Percentiles rank a stretch among this genome's conserved stretches.
These are phyloP conservation scores for Porcisia deanei DNA, from an alignment of 208 protist genomes.

Conservation along the genomic window DNA sequence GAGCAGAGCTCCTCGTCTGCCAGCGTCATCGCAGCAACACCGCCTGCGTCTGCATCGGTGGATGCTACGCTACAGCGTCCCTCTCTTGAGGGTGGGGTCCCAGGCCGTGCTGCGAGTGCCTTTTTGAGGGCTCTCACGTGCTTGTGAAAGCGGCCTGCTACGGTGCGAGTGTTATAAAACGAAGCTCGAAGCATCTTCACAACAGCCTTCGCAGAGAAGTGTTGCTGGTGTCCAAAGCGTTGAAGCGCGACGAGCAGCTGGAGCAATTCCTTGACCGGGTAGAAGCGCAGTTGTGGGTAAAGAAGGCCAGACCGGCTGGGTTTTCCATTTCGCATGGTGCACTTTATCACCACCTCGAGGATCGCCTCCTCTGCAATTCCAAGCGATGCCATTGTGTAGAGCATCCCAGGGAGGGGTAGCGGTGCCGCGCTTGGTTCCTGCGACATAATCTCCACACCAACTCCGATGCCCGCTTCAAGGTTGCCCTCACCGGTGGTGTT, in stretches of 20 bases:
- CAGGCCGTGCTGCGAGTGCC: neutral
- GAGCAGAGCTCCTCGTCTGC: conserved; percentile 9
- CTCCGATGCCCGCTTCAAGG: neutral
- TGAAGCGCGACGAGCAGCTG: conserved; percentile 58
- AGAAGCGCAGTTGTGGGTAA: conserved; percentile 42
- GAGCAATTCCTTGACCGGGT: conserved; percentile 42
- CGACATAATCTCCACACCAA: no score
- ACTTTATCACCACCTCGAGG: conserved; percentile 37
- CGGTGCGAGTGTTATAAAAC: conserved; percentile 12
- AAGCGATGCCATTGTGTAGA: conserved; percentile 56
- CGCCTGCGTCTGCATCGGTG: neutral
- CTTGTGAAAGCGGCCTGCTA: conserved; percentile 16
- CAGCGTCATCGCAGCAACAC: neutral
- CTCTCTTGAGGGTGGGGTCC: neutral
- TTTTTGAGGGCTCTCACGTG: conserved; percentile 15
- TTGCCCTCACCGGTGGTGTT: neutral
- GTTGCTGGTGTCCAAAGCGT: conserved; percentile 70
- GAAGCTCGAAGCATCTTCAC: conserved; percentile 24
- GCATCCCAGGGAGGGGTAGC: conserved; percentile 50
- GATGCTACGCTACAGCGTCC: neutral
- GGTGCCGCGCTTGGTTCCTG: neutral
- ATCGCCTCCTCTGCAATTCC: conserved; percentile 57
- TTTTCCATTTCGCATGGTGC: neutral
- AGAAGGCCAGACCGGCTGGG: conserved; percentile 26
- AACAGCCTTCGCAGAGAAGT: conserved; percentile 40